A percentile compares a stretch with the other conserved stretches of the same genome.
phyloP scores from a whole-genome alignment of 1,139 yeast genomes.

The Candida sanyaensis region DNA sequence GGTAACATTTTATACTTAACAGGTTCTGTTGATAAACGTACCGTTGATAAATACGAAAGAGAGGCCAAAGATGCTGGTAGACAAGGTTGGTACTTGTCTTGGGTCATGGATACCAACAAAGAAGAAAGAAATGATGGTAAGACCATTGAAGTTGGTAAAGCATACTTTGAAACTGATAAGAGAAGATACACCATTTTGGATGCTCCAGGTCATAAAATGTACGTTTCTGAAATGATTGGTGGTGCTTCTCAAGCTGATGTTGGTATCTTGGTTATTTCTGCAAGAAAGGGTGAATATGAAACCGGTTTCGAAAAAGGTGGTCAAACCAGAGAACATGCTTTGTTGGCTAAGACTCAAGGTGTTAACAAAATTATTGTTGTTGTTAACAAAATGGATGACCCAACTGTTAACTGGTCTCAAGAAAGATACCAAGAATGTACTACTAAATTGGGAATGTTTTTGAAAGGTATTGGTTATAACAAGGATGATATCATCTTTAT shows the following conservation, averaged over 20 bases:
- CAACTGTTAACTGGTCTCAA: conserved; percentile 94
- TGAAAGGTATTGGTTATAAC: conserved; percentile 88
- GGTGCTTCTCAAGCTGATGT: conserved; percentile 99
- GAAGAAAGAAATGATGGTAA: conserved; percentile 99
- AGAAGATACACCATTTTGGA: conserved; percentile 97
- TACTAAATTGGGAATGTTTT: conserved; percentile 69
- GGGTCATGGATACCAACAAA: conserved; percentile 99
- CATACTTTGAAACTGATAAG: conserved; percentile 95
- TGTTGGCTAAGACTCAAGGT: conserved; percentile 97
- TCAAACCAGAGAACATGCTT: conserved; percentile 98
- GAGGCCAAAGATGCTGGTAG: conserved; percentile 99
- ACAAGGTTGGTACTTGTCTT: conserved; percentile 98
- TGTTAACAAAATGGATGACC: conserved; percentile 98
- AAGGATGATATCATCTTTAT: conserved; percentile 84
- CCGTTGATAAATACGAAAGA: conserved; percentile 97
- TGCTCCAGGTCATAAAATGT: conserved; percentile 99
- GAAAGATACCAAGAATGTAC: conserved; percentile 97
- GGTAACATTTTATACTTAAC: conserved; percentile 92
- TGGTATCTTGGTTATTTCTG: conserved; percentile 94
- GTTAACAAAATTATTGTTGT: conserved; percentile 91
- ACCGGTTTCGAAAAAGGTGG: conserved; percentile 99
- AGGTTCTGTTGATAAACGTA: conserved; percentile 97
- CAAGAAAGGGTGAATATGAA: conserved; percentile 99
- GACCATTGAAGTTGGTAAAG: conserved; percentile 98
- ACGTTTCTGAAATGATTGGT: conserved; percentile 98